A percentile compares a stretch with the other conserved stretches of the same genome.
phyloP scores from a whole-genome alignment of 2,329 filamentous ascomycete species.

The Penicillium sp. region DNA sequence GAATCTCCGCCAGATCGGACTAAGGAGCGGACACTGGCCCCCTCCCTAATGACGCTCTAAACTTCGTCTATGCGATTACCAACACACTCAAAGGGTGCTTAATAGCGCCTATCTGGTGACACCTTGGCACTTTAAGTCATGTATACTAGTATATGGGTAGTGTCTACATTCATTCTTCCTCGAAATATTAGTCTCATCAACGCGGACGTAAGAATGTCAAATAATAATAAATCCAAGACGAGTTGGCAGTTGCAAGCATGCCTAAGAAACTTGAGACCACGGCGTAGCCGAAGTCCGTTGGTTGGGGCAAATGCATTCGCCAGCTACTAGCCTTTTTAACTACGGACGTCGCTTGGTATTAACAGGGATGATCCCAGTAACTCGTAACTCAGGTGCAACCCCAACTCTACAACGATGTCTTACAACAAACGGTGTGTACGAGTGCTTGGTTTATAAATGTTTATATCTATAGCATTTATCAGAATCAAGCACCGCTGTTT shows the following conservation, averaged over 20 bases:
- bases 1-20: constrained; percentile 4
- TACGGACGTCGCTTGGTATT: background rate
- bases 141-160: background rate
- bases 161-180: background rate
- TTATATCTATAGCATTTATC: background rate
- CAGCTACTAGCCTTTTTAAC: background rate
- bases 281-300: background rate
- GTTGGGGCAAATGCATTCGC: background rate
- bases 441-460: background rate
- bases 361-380: constrained; percentile 6
- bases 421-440: background rate
- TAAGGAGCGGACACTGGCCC: background rate
- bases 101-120: background rate
- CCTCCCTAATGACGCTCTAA: background rate
- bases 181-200: background rate
- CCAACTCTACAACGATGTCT: background rate
- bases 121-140: background rate
- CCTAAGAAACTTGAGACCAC: background rate
- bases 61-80: background rate
- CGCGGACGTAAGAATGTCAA: background rate
- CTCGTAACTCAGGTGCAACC: background rate
- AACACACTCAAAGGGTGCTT: no score
- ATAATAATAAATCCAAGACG: background rate
- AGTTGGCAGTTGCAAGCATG: background rate
- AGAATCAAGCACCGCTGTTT: background rate